Evolutionary conservation across 23 red algal genomes (phyloP).

Genomic region (Agarophyton chilense): DNA sequence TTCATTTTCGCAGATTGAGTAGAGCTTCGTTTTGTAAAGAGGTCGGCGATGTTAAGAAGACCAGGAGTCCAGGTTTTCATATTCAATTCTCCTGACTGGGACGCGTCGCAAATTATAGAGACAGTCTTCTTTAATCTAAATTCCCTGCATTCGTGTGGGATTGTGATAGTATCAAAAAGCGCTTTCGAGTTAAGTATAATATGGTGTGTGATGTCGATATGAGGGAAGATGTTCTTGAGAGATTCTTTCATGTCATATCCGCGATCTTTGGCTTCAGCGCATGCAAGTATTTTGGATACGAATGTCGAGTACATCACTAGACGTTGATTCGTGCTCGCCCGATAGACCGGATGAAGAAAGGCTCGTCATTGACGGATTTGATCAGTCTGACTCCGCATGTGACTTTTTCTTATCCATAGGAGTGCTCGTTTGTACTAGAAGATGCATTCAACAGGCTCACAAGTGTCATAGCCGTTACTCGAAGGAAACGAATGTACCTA

Average conservation of each 20-base stretch:
- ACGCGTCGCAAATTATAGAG: neutral
- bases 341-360: neutral
- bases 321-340: neutral
- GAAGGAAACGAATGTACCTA: neutral
- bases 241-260: neutral
- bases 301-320: too few relatives aligned
- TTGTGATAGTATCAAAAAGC: constrained; percentile 24
- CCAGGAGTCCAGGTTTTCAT: neutral
- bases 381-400: neutral
- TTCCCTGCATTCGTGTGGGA: too few relatives aligned
- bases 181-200: neutral
- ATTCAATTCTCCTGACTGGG: constrained; percentile 3
- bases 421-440: neutral
- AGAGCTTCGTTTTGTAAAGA: neutral
- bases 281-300: constrained; percentile 42
- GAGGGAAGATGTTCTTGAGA: neutral
- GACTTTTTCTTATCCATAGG: neutral
- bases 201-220: neutral
- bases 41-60: neutral
- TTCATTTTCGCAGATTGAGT: too few relatives aligned
- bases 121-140: neutral
- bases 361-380: too few relatives aligned
- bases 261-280: neutral
- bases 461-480: neutral
- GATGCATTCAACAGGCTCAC: neutral